Percentiles rank a stretch among this genome's conserved stretches.
Conservation (phyloP, 768 basidiomycete species). For the Glaciozyma antarctica region DNA sequence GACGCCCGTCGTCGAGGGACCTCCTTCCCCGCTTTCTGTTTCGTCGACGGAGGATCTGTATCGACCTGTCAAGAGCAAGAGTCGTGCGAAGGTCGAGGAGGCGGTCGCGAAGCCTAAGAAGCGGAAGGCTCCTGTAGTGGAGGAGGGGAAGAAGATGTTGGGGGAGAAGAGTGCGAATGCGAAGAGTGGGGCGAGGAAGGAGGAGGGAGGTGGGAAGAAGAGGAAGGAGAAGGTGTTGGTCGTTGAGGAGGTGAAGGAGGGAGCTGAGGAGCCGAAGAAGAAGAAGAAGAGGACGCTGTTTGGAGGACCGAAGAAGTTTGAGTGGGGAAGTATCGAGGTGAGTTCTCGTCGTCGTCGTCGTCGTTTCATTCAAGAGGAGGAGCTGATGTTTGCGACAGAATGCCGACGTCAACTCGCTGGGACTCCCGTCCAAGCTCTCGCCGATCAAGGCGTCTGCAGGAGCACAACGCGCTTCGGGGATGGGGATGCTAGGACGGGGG, state of each 20-base stretch:
- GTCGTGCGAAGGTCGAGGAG: not conserved
- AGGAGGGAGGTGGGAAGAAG: not conserved
- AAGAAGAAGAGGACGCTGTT: constrained; percentile 28
- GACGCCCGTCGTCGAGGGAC: not conserved
- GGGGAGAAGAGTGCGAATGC: constrained; percentile 2
- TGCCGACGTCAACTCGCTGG: constrained; percentile 15
- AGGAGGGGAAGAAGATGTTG: not conserved
- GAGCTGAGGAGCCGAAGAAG: constrained; percentile 10
- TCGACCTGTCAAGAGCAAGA: constrained; percentile 3
- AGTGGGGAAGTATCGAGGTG: constrained; percentile 23
- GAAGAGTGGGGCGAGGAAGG: constrained; percentile 4
- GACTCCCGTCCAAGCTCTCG: constrained; percentile 22
- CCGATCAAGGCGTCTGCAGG: constrained; percentile 18
- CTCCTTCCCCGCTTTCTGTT: not conserved
- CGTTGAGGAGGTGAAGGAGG: not conserved
- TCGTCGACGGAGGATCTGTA: not conserved
- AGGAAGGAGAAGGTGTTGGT: not conserved
- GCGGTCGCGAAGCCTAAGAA: constrained; percentile 1
- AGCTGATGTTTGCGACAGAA: constrained; percentile 6
- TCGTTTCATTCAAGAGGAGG: not conserved
- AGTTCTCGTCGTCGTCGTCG: not conserved
- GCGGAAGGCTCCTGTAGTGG: not conserved
- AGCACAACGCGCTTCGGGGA: not conserved
- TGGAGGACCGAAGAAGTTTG: constrained; percentile 9
- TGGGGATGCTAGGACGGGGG: not conserved